Base-by-base conservation (phyloP, 352 stramenopile species). In the Elongisporangium prolatum region DNA sequence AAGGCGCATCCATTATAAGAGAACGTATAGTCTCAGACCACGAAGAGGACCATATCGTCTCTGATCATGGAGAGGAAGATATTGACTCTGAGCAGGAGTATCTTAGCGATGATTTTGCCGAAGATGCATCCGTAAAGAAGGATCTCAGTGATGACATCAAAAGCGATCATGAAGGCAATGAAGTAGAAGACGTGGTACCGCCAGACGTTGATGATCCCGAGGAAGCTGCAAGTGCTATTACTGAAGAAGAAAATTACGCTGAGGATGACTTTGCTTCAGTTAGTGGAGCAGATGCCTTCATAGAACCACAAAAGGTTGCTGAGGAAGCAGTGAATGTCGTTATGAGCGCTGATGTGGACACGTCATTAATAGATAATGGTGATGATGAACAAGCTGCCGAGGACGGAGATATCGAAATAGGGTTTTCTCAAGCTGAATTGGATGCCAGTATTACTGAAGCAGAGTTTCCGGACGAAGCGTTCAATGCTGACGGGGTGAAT, bases 401-500 rank as follows among this genome's bases (percentile, higher is more conserved):
- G 50, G 37, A 48, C 17, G 54, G 57, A 10, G 38, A 25, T 11
- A 44, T 44, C 10, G 10, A 44, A 44, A 44, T 44, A 13, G 34
- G 13, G 13, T 9, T 38, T 6, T 38, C 28, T 38, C 28, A 44
- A 17, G 17, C 34, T 4, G 34, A 44, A 44, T 16, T 28, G 10
- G 62, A 48, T 48, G 48, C 44, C n/a, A 47, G 48, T 24, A 22
- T 25, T 16, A 48, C 24, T 21, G 70, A 59, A 8, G 64, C 22
- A 4, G 67, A 74, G 0, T 71, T 77, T 38, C 64, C 70, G 3
- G 73, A 86, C 17, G 75, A 85, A 20, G 4, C 17, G 50, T 17
- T 5, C 14, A 37, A 68, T 21, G 37, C 56, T 2, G 51, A 64
- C 10, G 14, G 52, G 20, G 34, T 18, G 2, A 21, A 60, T 10